phyloP scores from a whole-genome alignment of 805 yeast species.

The Starmera caribaea region DNA sequence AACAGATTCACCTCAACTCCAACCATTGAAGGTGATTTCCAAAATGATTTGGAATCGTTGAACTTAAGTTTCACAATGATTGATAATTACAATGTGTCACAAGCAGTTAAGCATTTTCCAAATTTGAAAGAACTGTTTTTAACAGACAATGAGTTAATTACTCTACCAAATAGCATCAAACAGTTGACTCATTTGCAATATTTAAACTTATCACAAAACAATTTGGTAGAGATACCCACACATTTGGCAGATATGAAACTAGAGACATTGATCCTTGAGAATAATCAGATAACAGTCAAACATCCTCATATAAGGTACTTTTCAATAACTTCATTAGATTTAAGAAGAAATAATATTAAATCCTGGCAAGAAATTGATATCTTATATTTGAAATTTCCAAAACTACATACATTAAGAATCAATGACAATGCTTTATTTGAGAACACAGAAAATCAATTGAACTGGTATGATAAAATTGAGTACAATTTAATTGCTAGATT shows the following conservation, averaged over 20 bases:
- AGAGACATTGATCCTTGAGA: constrained; percentile 23
- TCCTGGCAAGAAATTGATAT: constrained; percentile 42
- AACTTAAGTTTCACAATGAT: constrained; percentile 7
- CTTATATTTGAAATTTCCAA: constrained; percentile 28
- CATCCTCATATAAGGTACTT: background rate
- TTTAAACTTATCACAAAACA: background rate
- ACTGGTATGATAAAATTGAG: constrained; percentile 5
- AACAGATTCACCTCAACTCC: constrained; percentile 26
- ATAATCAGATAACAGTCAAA: constrained; percentile 22
- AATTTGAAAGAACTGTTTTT: constrained; percentile 20
- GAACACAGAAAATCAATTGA: constrained; percentile 11
- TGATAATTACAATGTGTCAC: too few species aligned
- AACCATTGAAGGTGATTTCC: background rate
- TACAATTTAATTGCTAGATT: constrained; percentile 37
- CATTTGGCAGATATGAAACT: constrained; percentile 5
- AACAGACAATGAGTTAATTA: constrained; percentile 17
- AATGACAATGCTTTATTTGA: constrained; percentile 41
- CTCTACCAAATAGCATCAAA: constrained; percentile 3
- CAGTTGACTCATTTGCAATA: background rate
- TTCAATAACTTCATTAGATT: constrained; percentile 29
- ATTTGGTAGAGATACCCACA: background rate
- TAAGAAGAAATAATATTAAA: constrained; percentile 39
- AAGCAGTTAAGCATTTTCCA: constrained; percentile 20
- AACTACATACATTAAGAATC: constrained; percentile 36
- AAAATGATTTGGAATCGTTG: constrained; percentile 6